A percentile compares a stretch with the other conserved stretches of the same genome.
Conservation (phyloP, 805 yeast genomes). For the Myxozyma udenii region DNA sequence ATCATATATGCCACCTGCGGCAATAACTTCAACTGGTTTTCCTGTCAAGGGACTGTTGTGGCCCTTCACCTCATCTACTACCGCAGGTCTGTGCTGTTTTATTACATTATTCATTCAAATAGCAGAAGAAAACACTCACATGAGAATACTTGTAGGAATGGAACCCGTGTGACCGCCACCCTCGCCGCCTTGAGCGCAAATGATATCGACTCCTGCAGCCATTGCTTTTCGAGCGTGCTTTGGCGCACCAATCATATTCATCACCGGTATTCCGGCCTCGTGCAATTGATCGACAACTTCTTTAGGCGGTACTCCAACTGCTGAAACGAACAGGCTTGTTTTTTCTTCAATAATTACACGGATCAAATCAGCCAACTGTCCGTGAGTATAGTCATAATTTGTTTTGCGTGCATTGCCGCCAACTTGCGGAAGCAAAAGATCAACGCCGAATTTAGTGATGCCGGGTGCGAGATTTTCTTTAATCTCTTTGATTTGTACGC, state of each 20-base stretch:
- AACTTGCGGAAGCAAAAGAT: slow-evolving; percentile 33
- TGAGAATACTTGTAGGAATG: slow-evolving; percentile 30
- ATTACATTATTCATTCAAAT: no score
- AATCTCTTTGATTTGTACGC: slow-evolving; percentile 31
- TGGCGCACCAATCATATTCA: slow-evolving; percentile 34
- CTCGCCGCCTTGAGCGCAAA: slow-evolving; percentile 36
- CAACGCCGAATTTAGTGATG: slow-evolving; percentile 33
- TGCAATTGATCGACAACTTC: slow-evolving; percentile 32
- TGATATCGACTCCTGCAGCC: slow-evolving; percentile 32
- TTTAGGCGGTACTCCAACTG: slow-evolving; percentile 34
- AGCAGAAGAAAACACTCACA: no score
- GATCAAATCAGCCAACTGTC: slow-evolving; percentile 29
- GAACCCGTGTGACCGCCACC: slow-evolving; percentile 36
- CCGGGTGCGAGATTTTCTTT: slow-evolving; percentile 28
- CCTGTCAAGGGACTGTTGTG: slow-evolving; percentile 31
- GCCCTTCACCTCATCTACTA: slow-evolving; percentile 32
- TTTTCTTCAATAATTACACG: slow-evolving; percentile 31
- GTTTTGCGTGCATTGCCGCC: slow-evolving; percentile 35
- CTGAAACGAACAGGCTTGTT: slow-evolving; percentile 32
- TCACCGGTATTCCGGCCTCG: slow-evolving; percentile 31
- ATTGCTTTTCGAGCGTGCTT: slow-evolving; percentile 32
- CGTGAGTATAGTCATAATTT: slow-evolving; percentile 33
- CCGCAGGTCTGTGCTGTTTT: slow-evolving; percentile 29
- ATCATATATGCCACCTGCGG: slow-evolving; percentile 34
- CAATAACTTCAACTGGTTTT: slow-evolving; percentile 31